A percentile compares a stretch with the other conserved stretches of the same genome.
These are phyloP conservation scores for Yamadazyma olivae DNA, from an alignment of 805 yeast species.

Conservation along the genomic window DNA sequence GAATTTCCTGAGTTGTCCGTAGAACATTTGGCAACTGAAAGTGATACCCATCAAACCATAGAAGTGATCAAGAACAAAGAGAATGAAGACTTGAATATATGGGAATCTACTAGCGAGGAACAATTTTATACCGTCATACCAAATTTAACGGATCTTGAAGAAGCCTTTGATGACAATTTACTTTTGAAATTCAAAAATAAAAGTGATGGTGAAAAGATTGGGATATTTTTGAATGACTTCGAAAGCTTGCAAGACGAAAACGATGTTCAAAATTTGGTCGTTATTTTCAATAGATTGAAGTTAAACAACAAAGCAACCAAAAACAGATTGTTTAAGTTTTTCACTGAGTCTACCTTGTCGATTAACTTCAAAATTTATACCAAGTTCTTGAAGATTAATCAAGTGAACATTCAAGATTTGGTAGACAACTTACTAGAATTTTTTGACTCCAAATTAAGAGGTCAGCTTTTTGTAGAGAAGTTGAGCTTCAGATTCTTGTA, in stretches of 20 bases:
- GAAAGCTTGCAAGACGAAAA: conserved; percentile 43
- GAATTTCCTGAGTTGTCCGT: conserved; percentile 21
- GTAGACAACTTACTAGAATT: conserved; percentile 49
- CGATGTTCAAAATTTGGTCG: conserved; percentile 48
- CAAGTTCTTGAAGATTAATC: conserved; percentile 66
- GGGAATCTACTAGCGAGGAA: conserved; percentile 68
- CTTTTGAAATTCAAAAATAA: conserved; percentile 22
- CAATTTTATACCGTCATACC: conserved; percentile 63
- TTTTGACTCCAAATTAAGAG: conserved; percentile 59
- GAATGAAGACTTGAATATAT: conserved; percentile 26
- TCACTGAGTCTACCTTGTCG: conserved; percentile 47
- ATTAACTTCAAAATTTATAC: conserved; percentile 51
- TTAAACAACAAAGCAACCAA: conserved; percentile 73
- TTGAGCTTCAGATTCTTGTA: conserved; percentile 55
- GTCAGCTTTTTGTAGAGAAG: conserved; percentile 51
- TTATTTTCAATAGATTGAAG: conserved; percentile 46
- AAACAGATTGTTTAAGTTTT: conserved; percentile 54
- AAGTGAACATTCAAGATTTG: conserved; percentile 45
- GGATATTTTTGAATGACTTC: conserved; percentile 40
- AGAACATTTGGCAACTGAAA: conserved; percentile 7
- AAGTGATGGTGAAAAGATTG: conserved; percentile 39
- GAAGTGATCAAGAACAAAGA: conserved; percentile 24
- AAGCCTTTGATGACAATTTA: conserved; percentile 9
- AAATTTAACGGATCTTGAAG: conserved; percentile 24
- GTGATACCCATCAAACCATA: conserved; percentile 12